Conservation (phyloP, 768 basidiomycete species). For the Suillus fuscotomentosus region DNA sequence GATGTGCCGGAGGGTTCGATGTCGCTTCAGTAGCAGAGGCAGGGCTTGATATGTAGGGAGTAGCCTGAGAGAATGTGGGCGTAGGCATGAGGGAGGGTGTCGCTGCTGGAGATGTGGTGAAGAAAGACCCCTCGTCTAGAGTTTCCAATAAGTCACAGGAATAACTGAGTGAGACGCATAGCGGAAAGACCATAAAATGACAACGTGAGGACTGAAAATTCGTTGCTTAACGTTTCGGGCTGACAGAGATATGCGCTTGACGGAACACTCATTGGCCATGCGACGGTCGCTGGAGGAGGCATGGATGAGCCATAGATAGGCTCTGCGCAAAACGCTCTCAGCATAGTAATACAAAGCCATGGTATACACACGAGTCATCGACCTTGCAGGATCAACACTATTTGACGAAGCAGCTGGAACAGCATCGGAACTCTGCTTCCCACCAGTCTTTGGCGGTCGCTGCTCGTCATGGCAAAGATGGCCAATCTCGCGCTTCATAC, state of each 20-base stretch:
- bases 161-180: not conserved
- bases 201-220: constrained; percentile 81
- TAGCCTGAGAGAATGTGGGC: constrained; percentile 20
- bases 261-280: constrained; percentile 55
- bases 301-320: constrained; percentile 21
- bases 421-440: constrained; percentile 37
- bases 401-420: constrained; percentile 20
- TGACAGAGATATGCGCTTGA: constrained; percentile 62
- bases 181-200: constrained; percentile 9
- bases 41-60: constrained; percentile 17
- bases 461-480: constrained; percentile 92
- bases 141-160: constrained; percentile 84
- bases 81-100: constrained; percentile 50
- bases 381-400: constrained; percentile 33
- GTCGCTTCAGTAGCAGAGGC: constrained; percentile 19
- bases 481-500: constrained; percentile 95
- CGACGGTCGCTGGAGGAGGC: constrained; percentile 33
- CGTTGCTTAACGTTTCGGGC: constrained; percentile 74
- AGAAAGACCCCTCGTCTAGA: constrained; percentile 81
- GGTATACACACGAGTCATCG: constrained; percentile 22
- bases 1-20: constrained; percentile 21
- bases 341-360: not conserved
- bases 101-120: constrained; percentile 58
- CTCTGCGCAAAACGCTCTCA: constrained; percentile 12
- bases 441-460: constrained; percentile 45